phyloP scores from a whole-genome alignment of 495 filamentous ascomycete species.

The Paragyromitra xinjiangensis region DNA sequence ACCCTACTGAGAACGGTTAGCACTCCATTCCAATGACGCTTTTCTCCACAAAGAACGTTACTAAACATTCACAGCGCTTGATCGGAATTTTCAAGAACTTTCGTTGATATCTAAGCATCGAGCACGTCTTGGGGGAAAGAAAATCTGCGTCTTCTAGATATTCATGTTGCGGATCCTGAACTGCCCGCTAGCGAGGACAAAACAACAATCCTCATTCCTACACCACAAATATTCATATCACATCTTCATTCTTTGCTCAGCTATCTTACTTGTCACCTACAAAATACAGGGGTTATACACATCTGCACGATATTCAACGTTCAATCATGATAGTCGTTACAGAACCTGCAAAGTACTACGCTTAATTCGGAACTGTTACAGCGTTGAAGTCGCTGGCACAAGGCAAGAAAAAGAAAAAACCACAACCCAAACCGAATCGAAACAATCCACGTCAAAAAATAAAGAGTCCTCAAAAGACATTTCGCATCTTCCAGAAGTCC shows the following conservation, averaged over 20 bases:
- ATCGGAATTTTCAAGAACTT: not conserved
- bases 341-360: not conserved
- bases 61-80: not conserved
- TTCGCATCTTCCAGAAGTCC: conserved; percentile 13
- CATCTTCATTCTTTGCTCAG: not conserved
- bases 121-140: conserved; percentile 7
- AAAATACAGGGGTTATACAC: not conserved
- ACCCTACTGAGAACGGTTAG: not conserved
- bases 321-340: not conserved
- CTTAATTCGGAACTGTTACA: conserved; percentile 7
- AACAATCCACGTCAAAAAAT: conserved; percentile 29
- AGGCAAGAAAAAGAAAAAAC: conserved; percentile 4
- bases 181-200: not conserved
- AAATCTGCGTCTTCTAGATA: not conserved
- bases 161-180: not conserved
- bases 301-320: conserved; percentile 27
- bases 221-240: conserved; percentile 12
- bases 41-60: conserved; percentile 3
- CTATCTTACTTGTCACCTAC: conserved; percentile 3
- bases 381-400: conserved; percentile 18
- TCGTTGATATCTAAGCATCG: conserved; percentile 10
- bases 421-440: conserved; percentile 10
- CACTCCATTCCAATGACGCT: conserved; percentile 7
- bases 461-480: conserved; percentile 9
- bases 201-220: not conserved